These are phyloP conservation scores for Metarhizium robertsii DNA, from an alignment of 2,329 filamentous ascomycete genomes.

Conservation along the genomic window DNA sequence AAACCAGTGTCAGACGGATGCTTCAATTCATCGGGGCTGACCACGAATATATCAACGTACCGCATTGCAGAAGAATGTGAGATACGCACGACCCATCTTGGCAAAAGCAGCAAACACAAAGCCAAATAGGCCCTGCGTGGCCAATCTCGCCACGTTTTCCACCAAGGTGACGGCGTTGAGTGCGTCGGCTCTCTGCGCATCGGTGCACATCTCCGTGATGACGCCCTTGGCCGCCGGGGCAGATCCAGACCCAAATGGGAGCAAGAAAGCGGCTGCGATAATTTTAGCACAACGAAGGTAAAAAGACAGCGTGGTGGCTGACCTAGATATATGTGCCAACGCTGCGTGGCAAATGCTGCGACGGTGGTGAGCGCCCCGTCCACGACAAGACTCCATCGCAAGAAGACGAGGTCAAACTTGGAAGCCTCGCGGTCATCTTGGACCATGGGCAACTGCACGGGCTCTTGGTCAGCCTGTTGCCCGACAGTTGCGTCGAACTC, in stretches of 20 bases:
- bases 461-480: conserved; percentile 35
- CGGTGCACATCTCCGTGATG: conserved; percentile 61
- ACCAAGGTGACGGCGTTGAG: conserved; percentile 60
- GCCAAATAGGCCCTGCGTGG: conserved; percentile 58
- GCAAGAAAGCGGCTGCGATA: conserved; percentile 43
- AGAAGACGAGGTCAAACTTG: conserved; percentile 58
- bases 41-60: conserved; percentile 25
- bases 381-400: conserved; percentile 54
- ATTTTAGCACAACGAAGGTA: no score
- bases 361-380: conserved; percentile 56
- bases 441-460: conserved; percentile 19
- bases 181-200: conserved; percentile 53
- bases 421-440: conserved; percentile 35
- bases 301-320: conserved; percentile 7
- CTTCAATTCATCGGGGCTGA: not conserved
- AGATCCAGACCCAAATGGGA: conserved; percentile 61
- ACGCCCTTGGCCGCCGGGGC: conserved; percentile 62
- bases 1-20: not conserved
- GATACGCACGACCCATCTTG: conserved; percentile 44
- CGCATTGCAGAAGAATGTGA: conserved; percentile 61
- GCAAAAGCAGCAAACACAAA: conserved; percentile 57
- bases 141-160: conserved; percentile 57
- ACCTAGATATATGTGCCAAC: conserved; percentile 61
- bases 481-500: conserved; percentile 32
- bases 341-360: conserved; percentile 49